Evolutionary conservation across 805 yeast species (phyloP), one percentile per base, ranked within the genome.

Genomic region (Yarrowia porcina): DNA sequence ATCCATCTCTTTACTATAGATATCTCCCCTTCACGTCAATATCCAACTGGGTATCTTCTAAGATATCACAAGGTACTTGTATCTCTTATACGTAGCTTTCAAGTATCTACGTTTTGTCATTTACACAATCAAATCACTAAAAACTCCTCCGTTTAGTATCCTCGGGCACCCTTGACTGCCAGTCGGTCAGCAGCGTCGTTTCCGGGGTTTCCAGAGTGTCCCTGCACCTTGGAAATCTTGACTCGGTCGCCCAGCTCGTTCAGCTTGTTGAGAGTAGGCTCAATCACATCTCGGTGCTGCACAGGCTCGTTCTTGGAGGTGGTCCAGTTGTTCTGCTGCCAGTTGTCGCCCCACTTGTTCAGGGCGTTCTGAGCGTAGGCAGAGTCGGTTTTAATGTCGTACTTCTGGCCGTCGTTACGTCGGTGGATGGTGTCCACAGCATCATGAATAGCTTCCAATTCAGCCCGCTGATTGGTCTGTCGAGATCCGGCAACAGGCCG

Each of bases 401-500:
- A 49, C 2, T n/a, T 33, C 2, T 4, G 13, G 30, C 57, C 41
- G 21, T 49, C 57, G 20, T 33, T 49, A 10, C 57, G 41, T 3
- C 13, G 17, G 23, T 33, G 32, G 30, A 49, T 21, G 6, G 23
- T 49, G 4, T 49, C 30, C 20, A 35, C 41, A 15, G 57, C 39
- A 11, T 35, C 41, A 10, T 23, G 57, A 10, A 49, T 17, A 5
- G 42, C 57, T 13, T 49, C 57, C 57, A 49, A 15, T 27, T 49
- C 56, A 20, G 56, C 56, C 27, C 56, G 38, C 39, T 49, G 56
- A 13, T 49, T 49, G 39, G 39, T 32, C 13, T 49, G 39, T 7
- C 35, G 21, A 7, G 56, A 21, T 8, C 39, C 39, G 1, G 6
- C 7, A 7, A 49, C 39, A 4, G 28, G 32, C 9, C 56, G 28